Evolutionary conservation across 352 stramenopile species (phyloP).

Genomic region (Phytophthora cactorum): DNA sequence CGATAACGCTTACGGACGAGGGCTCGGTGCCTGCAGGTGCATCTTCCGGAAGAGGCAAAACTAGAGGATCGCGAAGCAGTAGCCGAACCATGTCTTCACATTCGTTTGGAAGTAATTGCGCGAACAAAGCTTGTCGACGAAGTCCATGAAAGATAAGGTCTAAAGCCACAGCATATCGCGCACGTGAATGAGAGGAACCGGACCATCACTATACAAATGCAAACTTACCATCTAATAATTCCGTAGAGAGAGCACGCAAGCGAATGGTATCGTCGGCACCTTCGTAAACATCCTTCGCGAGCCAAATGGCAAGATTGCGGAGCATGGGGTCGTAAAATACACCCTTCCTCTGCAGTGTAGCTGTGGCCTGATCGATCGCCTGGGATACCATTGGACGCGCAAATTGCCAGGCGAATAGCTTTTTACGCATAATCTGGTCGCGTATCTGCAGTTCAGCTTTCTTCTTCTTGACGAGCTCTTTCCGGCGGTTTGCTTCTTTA

Average conservation of each 20-base stretch:
- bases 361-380: constrained; percentile 38
- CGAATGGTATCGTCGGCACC: constrained; percentile 50
- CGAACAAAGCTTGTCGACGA: constrained; percentile 51
- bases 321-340: constrained; percentile 77
- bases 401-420: constrained; percentile 70
- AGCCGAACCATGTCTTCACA: constrained; percentile 57
- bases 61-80: constrained; percentile 54
- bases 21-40: constrained; percentile 7
- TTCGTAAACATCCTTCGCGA: constrained; percentile 48
- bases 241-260: constrained; percentile 38
- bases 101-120: constrained; percentile 48
- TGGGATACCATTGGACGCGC: constrained; percentile 50
- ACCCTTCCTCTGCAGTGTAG: constrained; percentile 46
- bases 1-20: constrained; percentile 42
- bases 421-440: constrained; percentile 53
- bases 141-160: constrained; percentile 58
- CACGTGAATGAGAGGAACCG: constrained; percentile 3
- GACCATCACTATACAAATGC: background rate
- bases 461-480: constrained; percentile 55
- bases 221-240: constrained; percentile 56
- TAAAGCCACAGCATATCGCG: constrained; percentile 13
- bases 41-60: constrained; percentile 28
- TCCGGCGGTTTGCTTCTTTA: constrained; percentile 51
- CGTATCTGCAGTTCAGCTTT: constrained; percentile 49
- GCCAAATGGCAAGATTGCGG: constrained; percentile 53